A percentile compares a stretch with the other conserved stretches of the same genome.
Evolutionary conservation across 805 yeast species (phyloP).

Genomic region (Wickerhamomyces silvicola): DNA sequence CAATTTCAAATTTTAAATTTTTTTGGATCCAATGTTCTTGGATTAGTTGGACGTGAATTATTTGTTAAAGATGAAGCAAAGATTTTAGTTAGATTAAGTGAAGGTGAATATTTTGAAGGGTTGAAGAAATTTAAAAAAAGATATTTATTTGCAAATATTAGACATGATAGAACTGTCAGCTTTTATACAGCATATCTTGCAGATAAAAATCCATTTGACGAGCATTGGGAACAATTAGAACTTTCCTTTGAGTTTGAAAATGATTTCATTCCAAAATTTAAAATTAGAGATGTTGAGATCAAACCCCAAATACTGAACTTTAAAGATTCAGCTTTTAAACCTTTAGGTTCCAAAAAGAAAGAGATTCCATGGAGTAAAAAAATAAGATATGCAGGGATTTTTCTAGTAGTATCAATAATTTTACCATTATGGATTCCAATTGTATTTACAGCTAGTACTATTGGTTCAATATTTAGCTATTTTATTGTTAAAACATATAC

Average conservation of each 20-base stretch:
- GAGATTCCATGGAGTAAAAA: constrained; percentile 11
- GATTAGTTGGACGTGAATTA: constrained; percentile 70
- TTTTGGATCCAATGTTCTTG: constrained; percentile 47
- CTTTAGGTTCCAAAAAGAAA: constrained; percentile 1
- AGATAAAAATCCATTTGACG: constrained; percentile 65
- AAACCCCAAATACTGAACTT: constrained; percentile 51
- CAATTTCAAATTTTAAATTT: constrained; percentile 34
- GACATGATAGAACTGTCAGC: constrained; percentile 82
- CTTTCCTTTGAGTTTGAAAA: constrained; percentile 42
- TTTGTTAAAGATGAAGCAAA: constrained; percentile 45
- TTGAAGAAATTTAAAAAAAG: constrained; percentile 51
- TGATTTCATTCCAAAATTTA: constrained; percentile 26
- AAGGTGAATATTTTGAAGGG: constrained; percentile 45
- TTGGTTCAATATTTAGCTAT: constrained; percentile 32
- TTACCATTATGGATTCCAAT: constrained; percentile 48
- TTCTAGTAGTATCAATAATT: constrained; percentile 16
- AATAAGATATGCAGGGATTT: constrained; percentile 19
- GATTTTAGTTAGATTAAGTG: constrained; percentile 35
- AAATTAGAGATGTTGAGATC: constrained; percentile 31
- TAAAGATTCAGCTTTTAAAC: constrained; percentile 22
- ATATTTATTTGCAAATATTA: constrained; percentile 62
- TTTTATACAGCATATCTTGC: constrained; percentile 80
- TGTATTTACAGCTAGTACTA: constrained; percentile 28
- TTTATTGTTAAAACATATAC: constrained; percentile 31
- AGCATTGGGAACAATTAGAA: constrained; percentile 34